Base-by-base conservation (phyloP, 139 green algal species). In the Chlamydomonas urium region DNA sequence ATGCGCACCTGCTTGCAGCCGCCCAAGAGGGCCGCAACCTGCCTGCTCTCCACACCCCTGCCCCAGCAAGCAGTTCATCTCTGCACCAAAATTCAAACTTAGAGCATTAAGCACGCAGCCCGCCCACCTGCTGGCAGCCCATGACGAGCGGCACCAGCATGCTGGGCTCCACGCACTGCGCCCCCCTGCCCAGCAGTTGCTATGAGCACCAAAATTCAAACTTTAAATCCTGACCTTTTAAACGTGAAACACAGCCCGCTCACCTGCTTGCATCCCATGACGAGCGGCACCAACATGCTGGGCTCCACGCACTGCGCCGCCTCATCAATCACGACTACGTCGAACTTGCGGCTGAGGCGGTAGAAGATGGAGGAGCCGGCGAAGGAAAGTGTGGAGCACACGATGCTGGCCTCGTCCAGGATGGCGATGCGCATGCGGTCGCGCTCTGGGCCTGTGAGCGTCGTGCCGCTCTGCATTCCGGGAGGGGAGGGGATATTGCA, bases 361-460 rank as follows among this genome's bases (percentile, higher is more conserved):
- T 66, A 71, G 42, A 79, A 79, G 21, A 73, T 69, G 37, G 65
- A 65, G 1, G 66, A 75, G 47, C 89, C 89, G 4, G 83, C 79
- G 75, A 96, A 94, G 34, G 81, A 88, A 4, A 96, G 88, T 4
- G 90, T 96, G 77, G 72, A 85, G 83, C 79, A 91, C 48, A 96
- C 89, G 37, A 96, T 88, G 79, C 83, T 77, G 33, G 89, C 87
- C 65, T 96, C 90, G 47, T 92, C 83, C 47, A 96, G 76, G 29
- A 96, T 83, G 32, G 74, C 67, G 56, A 88, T 67, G 32, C 84
- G 79, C 66, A 86, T 73, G 48, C 66, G 66, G 71, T 81, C 79
- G 2, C 79, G 59, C 67, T 85, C 79, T 34, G 42, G 28, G 21
- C 53, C 76, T 3, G 24, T 59, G n/a, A 73, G 21, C n/a, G 17